Conservation (phyloP, 2,329 filamentous ascomycete genomes). For the Talaromyces rugulosus region DNA sequence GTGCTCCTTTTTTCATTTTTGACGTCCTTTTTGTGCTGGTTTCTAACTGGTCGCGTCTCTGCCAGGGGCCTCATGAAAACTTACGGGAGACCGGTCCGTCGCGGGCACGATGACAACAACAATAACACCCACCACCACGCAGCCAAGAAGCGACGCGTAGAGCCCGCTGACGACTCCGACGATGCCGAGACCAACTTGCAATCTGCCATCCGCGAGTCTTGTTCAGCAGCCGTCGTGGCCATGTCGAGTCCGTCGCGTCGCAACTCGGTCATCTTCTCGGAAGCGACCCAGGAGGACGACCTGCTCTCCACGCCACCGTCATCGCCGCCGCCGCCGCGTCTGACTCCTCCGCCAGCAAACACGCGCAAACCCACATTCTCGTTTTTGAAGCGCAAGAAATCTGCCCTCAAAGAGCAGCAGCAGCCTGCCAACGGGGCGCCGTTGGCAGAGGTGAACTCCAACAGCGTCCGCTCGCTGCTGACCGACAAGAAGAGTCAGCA, state of each 20-base stretch:
- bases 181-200: slow-evolving; percentile 44
- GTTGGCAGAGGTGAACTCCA: slow-evolving; percentile 45
- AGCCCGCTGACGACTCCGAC: slow-evolving; percentile 31
- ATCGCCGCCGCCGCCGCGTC: slow-evolving; percentile 47
- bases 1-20: slow-evolving; percentile 3
- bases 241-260: slow-evolving; percentile 45
- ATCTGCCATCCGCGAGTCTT: slow-evolving; percentile 46
- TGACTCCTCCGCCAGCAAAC: slow-evolving; percentile 39
- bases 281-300: slow-evolving; percentile 40
- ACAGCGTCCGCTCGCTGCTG: slow-evolving; percentile 38
- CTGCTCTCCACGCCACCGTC: slow-evolving; percentile 49
- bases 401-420: slow-evolving; percentile 24
- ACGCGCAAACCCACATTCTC: slow-evolving; percentile 49
- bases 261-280: slow-evolving; percentile 42
- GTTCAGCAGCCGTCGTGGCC: slow-evolving; percentile 31
- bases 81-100: slow-evolving; percentile 45
- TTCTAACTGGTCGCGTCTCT: neutral
- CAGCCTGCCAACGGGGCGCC: slow-evolving; percentile 23
- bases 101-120: slow-evolving; percentile 44
- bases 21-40: neutral
- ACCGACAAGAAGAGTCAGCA: slow-evolving; percentile 26
- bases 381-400: slow-evolving; percentile 45
- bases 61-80: slow-evolving; percentile 47
- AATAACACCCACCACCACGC: slow-evolving; percentile 34
- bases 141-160: slow-evolving; percentile 44